Conservation (phyloP, 495 filamentous ascomycete genomes). For the Chaetomium cochliodes region DNA sequence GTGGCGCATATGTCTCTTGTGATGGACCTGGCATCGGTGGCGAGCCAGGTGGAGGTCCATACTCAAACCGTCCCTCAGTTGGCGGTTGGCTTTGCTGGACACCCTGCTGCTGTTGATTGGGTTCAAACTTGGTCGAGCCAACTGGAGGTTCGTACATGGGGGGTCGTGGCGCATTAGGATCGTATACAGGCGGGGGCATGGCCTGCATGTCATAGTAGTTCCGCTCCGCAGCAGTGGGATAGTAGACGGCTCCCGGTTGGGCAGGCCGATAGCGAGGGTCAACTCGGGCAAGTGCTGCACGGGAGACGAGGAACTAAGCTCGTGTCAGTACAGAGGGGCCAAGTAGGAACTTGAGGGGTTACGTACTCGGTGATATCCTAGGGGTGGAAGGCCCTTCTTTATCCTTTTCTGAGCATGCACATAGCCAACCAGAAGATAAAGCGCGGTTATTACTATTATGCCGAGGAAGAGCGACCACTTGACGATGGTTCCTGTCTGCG, state of each 20-base stretch:
- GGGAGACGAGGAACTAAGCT: constrained; percentile 60
- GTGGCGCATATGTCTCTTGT: constrained; percentile 23
- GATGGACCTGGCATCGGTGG: constrained; percentile 35
- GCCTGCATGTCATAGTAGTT: constrained; percentile 54
- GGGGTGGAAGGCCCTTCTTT: constrained; percentile 56
- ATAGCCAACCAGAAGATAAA: constrained; percentile 58
- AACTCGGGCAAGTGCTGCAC: constrained; percentile 52
- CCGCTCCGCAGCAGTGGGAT: constrained; percentile 32
- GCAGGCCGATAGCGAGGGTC: constrained; percentile 53
- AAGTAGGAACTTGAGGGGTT: not conserved
- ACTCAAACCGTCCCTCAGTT: constrained; percentile 28
- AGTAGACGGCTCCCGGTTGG: constrained; percentile 20
- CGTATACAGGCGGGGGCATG: constrained; percentile 56
- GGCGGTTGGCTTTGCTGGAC: constrained; percentile 32
- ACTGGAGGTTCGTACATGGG: constrained; percentile 56
- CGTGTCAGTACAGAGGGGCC: not conserved
- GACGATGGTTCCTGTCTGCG: constrained; percentile 57
- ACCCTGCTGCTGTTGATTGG: constrained; percentile 46
- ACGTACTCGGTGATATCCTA: constrained; percentile 67
- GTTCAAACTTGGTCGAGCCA: constrained; percentile 57
- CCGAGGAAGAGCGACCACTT: constrained; percentile 69
- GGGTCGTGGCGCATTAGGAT: constrained; percentile 49
- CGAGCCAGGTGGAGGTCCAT: constrained; percentile 47
- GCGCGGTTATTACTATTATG: constrained; percentile 49
- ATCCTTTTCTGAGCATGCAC: constrained; percentile 67